Evolutionary conservation across 257 asterid genomes (phyloP).

Genomic region (Solanum pinnatisectum): DNA sequence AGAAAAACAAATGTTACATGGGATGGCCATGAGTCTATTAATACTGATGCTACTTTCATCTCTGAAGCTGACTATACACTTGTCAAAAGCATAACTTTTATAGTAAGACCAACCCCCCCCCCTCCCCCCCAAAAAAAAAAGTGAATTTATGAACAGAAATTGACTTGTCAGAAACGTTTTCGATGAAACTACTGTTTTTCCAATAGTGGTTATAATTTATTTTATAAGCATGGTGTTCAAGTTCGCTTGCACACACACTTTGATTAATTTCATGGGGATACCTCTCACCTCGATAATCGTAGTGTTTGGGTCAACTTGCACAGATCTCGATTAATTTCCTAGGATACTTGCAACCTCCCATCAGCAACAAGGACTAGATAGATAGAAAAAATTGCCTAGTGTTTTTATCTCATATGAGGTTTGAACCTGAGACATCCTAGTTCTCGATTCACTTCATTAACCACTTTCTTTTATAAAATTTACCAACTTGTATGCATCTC

Average conservation of each 20-base stretch:
- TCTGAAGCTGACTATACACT: neutral
- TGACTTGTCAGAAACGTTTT: neutral
- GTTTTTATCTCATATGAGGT: neutral
- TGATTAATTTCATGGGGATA: neutral
- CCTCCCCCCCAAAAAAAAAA: neutral
- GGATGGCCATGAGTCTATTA: neutral
- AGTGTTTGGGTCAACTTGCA: neutral
- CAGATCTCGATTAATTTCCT: too few relatives aligned
- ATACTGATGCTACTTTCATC: neutral
- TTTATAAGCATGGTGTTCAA: neutral
- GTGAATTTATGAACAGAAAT: neutral
- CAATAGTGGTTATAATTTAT: neutral
- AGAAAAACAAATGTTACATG: constrained; percentile 1
- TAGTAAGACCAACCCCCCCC: neutral
- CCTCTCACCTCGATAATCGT: neutral
- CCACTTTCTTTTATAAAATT: too few relatives aligned
- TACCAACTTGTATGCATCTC: neutral
- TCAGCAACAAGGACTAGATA: neutral
- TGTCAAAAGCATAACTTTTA: neutral
- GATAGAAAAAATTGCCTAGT: neutral
- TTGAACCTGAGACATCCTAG: neutral
- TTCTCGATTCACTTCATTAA: neutral
- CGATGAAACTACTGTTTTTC: neutral
- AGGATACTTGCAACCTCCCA: neutral
- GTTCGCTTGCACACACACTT: neutral